Base-by-base conservation (phyloP, 1,284 basidiomycete species). In the Tetrapyrgos nigripes region DNA sequence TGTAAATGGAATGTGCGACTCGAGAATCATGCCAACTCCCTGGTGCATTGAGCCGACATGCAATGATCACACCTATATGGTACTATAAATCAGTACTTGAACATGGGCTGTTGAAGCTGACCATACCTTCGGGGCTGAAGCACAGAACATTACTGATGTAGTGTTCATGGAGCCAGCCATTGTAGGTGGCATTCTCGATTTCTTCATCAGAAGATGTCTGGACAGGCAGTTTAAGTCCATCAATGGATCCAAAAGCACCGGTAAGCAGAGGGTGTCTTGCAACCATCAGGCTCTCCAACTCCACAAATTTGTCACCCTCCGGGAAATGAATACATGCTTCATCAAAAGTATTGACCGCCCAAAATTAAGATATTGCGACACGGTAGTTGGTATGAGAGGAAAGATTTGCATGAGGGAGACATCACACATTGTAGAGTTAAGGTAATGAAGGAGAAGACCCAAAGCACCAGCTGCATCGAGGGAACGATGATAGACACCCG, bases 1-100 rank as follows among this genome's bases (percentile, higher is more conserved):
- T 50, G 57, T 76, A 83, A 4, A 83, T 74, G 0, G 68, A 70
- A 0, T 62, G 63, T 2, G 79, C 76, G 53, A 82, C 70, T 21
- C 63, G 66, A 4, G 80, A 70, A 62, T 83, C 76, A 66, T 83
- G 79, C 82, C 81, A 83, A 55, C 81, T 82, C 0, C 80, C 79
- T 4, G 79, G 79, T 0, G 74, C 70, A 67, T 82, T 83, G 29
- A 77, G 43, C 5, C 64, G 58, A 8, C 59, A 63, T 9, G 61
- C 68, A 65, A 81, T 77, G 17, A 81, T 72, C 3, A 63, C 50
- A 23, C 75, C 75, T 77, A 59, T 29, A 24, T 44, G 43, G 33
- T 14, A 54, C 46, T 17, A 35, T 10, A 35, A 47, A 50, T 50
- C 47, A 33, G 21, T 53, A 26, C 8, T 21, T 27, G 40, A 13